Evolutionary conservation across 2,329 filamentous ascomycete genomes (phyloP).

Genomic region (Alternaria postmessia): DNA sequence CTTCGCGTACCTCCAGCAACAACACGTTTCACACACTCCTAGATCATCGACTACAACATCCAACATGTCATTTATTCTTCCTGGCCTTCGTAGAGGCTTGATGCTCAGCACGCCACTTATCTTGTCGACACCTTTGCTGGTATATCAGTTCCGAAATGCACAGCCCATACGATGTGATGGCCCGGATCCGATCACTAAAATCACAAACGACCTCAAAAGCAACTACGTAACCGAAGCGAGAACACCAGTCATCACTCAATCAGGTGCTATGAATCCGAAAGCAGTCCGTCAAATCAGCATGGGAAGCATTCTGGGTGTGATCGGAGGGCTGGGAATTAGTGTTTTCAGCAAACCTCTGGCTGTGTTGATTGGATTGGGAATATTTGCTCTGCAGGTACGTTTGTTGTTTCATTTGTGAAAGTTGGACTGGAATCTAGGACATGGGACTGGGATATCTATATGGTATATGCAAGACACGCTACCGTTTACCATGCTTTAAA

Average conservation of each 20-base stretch:
- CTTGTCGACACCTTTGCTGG: conserved; percentile 43
- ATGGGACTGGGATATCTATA: conserved; percentile 14
- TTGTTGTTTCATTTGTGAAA: background rate
- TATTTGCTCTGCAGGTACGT: conserved; percentile 70
- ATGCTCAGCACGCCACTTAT: conserved; percentile 48
- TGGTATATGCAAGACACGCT: conserved; percentile 16
- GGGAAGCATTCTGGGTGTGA: conserved; percentile 55
- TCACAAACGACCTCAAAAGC: conserved; percentile 47
- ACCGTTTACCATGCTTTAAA: conserved; percentile 13
- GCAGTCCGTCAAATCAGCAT: conserved; percentile 56
- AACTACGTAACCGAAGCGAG: conserved; percentile 51
- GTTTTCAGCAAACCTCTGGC: conserved; percentile 76
- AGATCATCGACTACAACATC: background rate
- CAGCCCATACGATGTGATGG: conserved; percentile 50
- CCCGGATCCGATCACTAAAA: conserved; percentile 45
- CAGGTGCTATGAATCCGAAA: conserved; percentile 52
- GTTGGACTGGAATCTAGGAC: conserved; percentile 1
- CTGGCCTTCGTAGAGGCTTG: conserved; percentile 51
- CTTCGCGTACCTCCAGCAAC: conserved; percentile 27
- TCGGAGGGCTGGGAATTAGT: conserved; percentile 69
- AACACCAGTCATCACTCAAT: conserved; percentile 49
- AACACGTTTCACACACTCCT: conserved; percentile 13
- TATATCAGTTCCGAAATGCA: conserved; percentile 34
- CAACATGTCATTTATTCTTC: conserved; percentile 52
- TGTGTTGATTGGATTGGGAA: conserved; percentile 69